These are phyloP conservation scores for Boletus subparvulus DNA, from an alignment of 768 basidiomycete genomes.

Conservation along the genomic window DNA sequence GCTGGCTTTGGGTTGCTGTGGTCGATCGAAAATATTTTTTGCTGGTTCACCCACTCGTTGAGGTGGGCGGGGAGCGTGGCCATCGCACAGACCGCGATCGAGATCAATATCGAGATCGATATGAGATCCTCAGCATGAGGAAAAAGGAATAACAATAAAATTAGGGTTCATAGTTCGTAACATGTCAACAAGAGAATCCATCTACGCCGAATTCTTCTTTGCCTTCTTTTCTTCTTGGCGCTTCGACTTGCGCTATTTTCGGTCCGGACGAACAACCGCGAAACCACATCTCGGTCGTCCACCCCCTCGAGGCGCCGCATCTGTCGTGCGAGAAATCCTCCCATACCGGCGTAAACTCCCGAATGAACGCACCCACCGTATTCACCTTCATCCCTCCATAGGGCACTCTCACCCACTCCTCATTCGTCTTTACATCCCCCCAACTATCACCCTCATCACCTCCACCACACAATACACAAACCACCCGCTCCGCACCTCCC, in stretches of 20 bases:
- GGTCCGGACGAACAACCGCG: neutral
- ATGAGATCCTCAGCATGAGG: neutral
- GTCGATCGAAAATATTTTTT: conserved; percentile 1
- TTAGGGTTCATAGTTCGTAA: conserved; percentile 1
- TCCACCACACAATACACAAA: too few relatives aligned
- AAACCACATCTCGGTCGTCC: neutral
- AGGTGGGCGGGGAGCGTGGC: neutral
- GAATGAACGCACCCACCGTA: neutral
- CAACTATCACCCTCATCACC: too few relatives aligned
- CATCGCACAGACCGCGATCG: conserved; percentile 6
- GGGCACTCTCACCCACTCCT: too few relatives aligned
- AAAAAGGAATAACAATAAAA: neutral
- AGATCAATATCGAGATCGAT: neutral
- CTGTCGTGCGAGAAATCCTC: conserved; percentile 4
- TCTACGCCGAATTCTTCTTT: conserved; percentile 1
- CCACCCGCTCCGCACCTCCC: too few relatives aligned
- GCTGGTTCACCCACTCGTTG: neutral
- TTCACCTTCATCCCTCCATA: too few relatives aligned
- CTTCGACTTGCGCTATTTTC: neutral
- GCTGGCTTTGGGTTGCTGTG: conserved; percentile 17
- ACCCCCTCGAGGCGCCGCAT: neutral
- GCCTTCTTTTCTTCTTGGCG: neutral
- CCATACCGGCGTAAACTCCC: conserved; percentile 11
- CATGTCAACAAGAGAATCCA: neutral
- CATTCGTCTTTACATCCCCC: too few relatives aligned